Evolutionary conservation across 495 filamentous ascomycete genomes (phyloP).

Genomic region (Zalerion maritima): DNA sequence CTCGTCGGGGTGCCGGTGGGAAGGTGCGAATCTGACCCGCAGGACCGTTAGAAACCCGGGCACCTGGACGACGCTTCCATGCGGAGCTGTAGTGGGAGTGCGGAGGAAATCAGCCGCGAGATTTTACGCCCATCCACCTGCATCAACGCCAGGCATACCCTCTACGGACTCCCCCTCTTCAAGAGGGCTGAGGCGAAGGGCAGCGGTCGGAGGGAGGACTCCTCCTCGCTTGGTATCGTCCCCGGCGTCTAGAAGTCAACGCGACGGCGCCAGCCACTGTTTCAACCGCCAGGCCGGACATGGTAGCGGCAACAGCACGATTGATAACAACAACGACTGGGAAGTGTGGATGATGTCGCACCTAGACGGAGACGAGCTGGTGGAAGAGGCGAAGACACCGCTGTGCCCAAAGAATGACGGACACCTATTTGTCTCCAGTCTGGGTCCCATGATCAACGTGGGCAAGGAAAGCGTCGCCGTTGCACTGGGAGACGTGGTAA

Average conservation of each 20-base stretch:
- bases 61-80: constrained; percentile 29
- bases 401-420: constrained; percentile 18
- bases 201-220: not conserved
- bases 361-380: constrained; percentile 17
- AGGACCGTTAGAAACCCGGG: constrained; percentile 32
- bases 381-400: constrained; percentile 23
- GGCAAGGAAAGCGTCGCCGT: constrained; percentile 47
- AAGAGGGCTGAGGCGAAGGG: constrained; percentile 2
- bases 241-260: constrained; percentile 3
- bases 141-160: too few relatives aligned
- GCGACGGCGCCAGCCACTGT: constrained; percentile 5
- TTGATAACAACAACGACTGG: constrained; percentile 53
- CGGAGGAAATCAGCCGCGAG: constrained; percentile 9
- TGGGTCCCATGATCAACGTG: constrained; percentile 43
- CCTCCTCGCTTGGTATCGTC: not conserved
- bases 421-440: constrained; percentile 42
- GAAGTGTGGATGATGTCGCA: constrained; percentile 50
- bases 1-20: constrained; percentile 26
- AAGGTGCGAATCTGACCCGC: constrained; percentile 19
- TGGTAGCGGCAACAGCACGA: constrained; percentile 15
- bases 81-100: constrained; percentile 35
- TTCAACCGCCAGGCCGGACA: constrained; percentile 14
- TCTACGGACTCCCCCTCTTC: too few relatives aligned
- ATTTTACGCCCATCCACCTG: not conserved
- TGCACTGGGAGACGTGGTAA: constrained; percentile 51